phyloP scores from a whole-genome alignment of 768 basidiomycete species.

The Mycena maculata region DNA sequence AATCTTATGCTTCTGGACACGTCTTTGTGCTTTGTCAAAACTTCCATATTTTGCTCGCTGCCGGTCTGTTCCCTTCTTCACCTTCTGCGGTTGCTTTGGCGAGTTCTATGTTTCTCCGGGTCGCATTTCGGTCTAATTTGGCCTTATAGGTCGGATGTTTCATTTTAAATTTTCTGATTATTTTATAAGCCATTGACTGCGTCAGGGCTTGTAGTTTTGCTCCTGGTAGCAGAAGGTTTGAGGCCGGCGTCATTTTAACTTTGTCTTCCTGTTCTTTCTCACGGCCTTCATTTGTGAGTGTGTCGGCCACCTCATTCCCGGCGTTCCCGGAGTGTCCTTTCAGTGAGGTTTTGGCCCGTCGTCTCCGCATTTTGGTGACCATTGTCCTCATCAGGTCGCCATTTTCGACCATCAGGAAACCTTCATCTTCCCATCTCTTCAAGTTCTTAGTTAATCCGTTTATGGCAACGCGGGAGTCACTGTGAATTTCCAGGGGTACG shows the following conservation, averaged over 20 bases:
- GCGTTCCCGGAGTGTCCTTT: constrained; percentile 38
- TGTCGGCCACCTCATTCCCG: constrained; percentile 43
- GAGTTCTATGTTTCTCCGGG: too few relatives aligned
- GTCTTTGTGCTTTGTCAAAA: too few relatives aligned
- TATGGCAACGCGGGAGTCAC: neutral
- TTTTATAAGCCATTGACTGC: neutral
- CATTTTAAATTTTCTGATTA: neutral
- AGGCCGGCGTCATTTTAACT: neutral
- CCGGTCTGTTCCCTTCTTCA: too few relatives aligned
- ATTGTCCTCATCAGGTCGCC: neutral
- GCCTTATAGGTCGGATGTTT: neutral
- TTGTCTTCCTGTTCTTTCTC: constrained; percentile 11
- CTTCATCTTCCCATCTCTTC: constrained; percentile 20
- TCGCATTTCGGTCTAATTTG: too few relatives aligned
- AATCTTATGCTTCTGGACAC: too few relatives aligned
- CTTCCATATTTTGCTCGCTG: too few relatives aligned
- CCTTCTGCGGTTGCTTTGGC: too few relatives aligned
- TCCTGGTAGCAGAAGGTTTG: neutral
- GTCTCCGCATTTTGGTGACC: neutral
- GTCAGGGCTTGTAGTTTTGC: neutral
- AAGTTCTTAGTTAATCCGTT: constrained; percentile 25
- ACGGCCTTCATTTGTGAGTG: constrained; percentile 33
- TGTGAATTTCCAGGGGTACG: too few relatives aligned
- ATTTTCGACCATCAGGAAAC: constrained; percentile 14
- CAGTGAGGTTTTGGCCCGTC: constrained; percentile 31